A percentile compares a stretch with the other conserved stretches of the same genome.
These are phyloP conservation scores for Hansfordia pulvinata DNA, from an alignment of 2,329 filamentous ascomycete species.

Conservation along the genomic window DNA sequence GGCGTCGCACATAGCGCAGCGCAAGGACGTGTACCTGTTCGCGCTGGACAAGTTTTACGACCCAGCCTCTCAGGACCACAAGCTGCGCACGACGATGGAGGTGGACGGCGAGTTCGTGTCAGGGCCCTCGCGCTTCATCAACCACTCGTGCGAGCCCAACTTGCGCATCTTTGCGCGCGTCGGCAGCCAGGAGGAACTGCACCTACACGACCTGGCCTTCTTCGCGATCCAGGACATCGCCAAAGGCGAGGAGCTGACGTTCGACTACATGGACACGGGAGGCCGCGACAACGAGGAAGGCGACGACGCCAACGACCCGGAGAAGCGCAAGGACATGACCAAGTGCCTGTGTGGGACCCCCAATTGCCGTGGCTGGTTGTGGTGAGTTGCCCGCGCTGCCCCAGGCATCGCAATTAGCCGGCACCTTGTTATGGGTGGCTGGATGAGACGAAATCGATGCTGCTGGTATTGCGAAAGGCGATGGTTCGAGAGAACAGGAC, in stretches of 20 bases:
- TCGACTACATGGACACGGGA: slow-evolving; percentile 70
- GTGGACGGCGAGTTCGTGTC: slow-evolving; percentile 65
- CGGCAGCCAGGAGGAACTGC: slow-evolving; percentile 61
- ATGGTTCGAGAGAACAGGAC: no score
- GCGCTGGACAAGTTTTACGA: slow-evolving; percentile 69
- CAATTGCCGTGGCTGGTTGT: slow-evolving; percentile 57
- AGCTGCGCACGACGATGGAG: slow-evolving; percentile 43
- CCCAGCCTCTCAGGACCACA: slow-evolving; percentile 36
- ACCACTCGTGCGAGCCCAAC: slow-evolving; percentile 71
- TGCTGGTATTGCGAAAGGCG: no score
- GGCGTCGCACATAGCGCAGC: slow-evolving; percentile 35
- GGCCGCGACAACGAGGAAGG: slow-evolving; percentile 37
- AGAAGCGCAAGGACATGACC: slow-evolving; percentile 37
- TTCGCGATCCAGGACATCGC: slow-evolving; percentile 58
- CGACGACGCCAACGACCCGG: slow-evolving; percentile 35
- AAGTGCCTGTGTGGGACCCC: slow-evolving; percentile 47
- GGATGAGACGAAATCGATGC: no score
- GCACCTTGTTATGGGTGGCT: no score
- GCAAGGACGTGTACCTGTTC: slow-evolving; percentile 71
- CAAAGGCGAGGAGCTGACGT: slow-evolving; percentile 57
- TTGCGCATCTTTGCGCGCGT: slow-evolving; percentile 68
- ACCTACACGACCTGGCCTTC: slow-evolving; percentile 63
- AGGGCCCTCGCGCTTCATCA: slow-evolving; percentile 69
- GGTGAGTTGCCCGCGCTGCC: no score
- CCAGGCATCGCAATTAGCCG: no score